phyloP scores from a whole-genome alignment of 1,139 yeast genomes.

The Taphrina pruni region DNA sequence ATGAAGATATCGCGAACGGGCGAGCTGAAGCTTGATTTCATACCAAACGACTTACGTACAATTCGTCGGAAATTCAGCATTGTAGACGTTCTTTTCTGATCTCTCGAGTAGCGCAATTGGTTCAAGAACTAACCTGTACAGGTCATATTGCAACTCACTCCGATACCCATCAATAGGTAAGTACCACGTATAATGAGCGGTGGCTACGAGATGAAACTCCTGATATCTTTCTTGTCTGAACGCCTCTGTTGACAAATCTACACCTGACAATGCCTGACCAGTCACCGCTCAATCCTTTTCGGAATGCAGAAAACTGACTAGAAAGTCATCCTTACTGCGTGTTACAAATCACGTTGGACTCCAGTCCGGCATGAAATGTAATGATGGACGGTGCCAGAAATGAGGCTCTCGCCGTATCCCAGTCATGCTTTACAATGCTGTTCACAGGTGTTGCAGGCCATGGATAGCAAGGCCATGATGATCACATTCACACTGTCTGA shows the following conservation, averaged over 20 bases:
- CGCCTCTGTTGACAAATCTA: conserved; percentile 22
- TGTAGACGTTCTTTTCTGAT: conserved; percentile 42
- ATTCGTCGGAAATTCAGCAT: conserved; percentile 31
- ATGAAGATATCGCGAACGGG: conserved; percentile 42
- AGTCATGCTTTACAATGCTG: no score
- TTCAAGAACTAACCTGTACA: no score
- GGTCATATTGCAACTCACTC: no score
- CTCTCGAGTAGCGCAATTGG: background rate
- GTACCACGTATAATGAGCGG: background rate
- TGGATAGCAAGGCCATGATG: conserved; percentile 21
- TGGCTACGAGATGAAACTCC: conserved; percentile 13
- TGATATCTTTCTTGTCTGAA: conserved; percentile 27
- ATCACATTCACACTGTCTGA: conserved; percentile 40
- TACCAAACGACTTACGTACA: conserved; percentile 42
- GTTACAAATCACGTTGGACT: background rate
- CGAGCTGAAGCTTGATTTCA: conserved; percentile 36
- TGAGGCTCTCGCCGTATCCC: background rate
- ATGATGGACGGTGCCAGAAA: background rate
- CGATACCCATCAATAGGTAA: no score
- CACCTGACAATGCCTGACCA: conserved; percentile 42
- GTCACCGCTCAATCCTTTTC: background rate
- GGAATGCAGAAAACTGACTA: background rate
- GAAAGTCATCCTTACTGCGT: background rate
- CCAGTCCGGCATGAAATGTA: background rate
- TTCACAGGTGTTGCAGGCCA: no score